Evolutionary conservation across 306 rosid genomes (phyloP).

Genomic region (Vachellia pachyceras): DNA sequence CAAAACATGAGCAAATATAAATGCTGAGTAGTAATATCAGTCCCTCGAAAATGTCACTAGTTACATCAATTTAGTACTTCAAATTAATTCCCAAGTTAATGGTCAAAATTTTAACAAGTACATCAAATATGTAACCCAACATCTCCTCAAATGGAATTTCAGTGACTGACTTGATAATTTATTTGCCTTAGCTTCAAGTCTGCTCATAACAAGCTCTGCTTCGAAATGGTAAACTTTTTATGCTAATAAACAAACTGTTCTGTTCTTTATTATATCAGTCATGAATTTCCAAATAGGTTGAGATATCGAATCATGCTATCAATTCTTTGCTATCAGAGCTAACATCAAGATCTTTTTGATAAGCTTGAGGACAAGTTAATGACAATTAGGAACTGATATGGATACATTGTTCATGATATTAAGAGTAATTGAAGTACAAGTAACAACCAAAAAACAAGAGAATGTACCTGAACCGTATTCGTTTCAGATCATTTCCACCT

Average conservation of each 20-base stretch:
- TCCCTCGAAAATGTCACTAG: background rate
- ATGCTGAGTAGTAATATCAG: background rate
- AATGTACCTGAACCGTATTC: constrained; percentile 93
- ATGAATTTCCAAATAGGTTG: background rate
- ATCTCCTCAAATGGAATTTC: background rate
- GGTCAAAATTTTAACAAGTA: background rate
- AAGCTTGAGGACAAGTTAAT: background rate
- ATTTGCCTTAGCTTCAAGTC: background rate
- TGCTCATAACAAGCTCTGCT: background rate
- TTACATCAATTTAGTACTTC: background rate
- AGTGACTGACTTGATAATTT: background rate
- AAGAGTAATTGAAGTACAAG: background rate
- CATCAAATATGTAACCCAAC: background rate
- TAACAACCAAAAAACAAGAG: constrained; percentile 28
- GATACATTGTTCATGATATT: background rate
- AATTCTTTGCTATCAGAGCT: background rate
- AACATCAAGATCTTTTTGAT: background rate
- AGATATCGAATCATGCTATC: background rate
- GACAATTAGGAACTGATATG: background rate
- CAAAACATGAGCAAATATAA: background rate
- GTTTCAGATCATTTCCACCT: constrained; percentile 96
- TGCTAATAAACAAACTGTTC: background rate
- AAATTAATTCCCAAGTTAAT: background rate
- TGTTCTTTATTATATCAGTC: background rate
- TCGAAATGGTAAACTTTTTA: background rate